These are phyloP conservation scores for Nemania diffusa DNA, from an alignment of 2,329 filamentous ascomycete genomes.

Conservation along the genomic window DNA sequence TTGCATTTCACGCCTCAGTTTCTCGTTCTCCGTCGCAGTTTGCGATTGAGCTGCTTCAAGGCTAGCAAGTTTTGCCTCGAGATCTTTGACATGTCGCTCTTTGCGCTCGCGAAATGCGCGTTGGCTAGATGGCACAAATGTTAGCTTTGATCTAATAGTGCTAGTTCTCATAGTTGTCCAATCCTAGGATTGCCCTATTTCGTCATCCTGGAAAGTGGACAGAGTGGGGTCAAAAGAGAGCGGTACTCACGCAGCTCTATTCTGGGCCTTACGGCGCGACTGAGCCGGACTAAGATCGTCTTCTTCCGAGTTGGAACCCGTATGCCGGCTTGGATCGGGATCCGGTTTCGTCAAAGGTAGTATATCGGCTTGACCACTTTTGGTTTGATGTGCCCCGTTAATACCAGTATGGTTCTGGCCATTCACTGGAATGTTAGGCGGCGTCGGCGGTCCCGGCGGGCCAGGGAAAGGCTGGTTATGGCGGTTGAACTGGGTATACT, in stretches of 20 bases:
- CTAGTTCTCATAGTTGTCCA: not conserved
- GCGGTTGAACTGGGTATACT: conserved; percentile 56
- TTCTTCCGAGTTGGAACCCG: conserved; percentile 65
- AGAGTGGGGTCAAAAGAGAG: not conserved
- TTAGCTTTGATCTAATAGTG: conserved; percentile 14
- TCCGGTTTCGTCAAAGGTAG: conserved; percentile 55
- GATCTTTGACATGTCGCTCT: conserved; percentile 91
- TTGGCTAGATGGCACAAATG: conserved; percentile 69
- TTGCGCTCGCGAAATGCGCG: conserved; percentile 96
- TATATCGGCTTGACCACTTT: conserved; percentile 47
- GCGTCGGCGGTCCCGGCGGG: conserved; percentile 65
- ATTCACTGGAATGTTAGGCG: conserved; percentile 56
- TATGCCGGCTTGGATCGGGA: conserved; percentile 51
- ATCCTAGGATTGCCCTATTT: not conserved
- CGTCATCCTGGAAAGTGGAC: not conserved
- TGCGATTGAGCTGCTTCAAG: conserved; percentile 79
- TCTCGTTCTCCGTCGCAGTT: conserved; percentile 85
- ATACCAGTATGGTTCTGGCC: conserved; percentile 43
- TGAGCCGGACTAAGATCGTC: conserved; percentile 67
- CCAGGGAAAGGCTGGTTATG: conserved; percentile 54
- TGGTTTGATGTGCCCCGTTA: conserved; percentile 36
- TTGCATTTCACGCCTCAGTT: conserved; percentile 83
- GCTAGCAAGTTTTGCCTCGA: conserved; percentile 83
- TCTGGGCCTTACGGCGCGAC: conserved; percentile 69
- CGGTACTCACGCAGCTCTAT: conserved; percentile 68